Evolutionary conservation across 331 rosid species (phyloP).

Genomic region (Quercus tomentella): DNA sequence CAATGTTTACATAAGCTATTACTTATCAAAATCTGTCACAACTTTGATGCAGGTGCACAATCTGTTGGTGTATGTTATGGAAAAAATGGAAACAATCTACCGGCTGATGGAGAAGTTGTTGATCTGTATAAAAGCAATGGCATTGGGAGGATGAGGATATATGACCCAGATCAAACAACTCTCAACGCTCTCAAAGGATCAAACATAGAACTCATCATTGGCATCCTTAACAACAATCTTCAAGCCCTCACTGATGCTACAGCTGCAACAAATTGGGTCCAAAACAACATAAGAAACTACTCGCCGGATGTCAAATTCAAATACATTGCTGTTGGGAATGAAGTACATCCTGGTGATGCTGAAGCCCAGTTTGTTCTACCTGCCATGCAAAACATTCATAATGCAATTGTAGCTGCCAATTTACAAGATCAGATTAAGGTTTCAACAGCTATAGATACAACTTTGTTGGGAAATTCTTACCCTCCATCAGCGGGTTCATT

Average conservation of each 20-base stretch:
- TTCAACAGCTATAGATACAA: too few species aligned
- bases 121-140: too few species aligned
- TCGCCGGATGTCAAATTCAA: slow-evolving; percentile 12
- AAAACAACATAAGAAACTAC: slow-evolving; percentile 17
- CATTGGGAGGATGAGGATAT: slow-evolving; percentile 22
- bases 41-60: too few species aligned
- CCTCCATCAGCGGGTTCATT: too few species aligned
- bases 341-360: slow-evolving; percentile 2
- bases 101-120: too few species aligned
- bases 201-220: slow-evolving; percentile 53
- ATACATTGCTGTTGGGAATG: slow-evolving; percentile 16
- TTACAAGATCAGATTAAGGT: too few species aligned
- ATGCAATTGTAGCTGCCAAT: too few species aligned
- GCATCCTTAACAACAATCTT: slow-evolving; percentile 31
- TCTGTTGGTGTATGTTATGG: too few species aligned
- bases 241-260: slow-evolving; percentile 26
- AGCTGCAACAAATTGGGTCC: slow-evolving; percentile 49
- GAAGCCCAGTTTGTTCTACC: slow-evolving; percentile 7
- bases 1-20: too few species aligned
- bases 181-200: slow-evolving; percentile 55
- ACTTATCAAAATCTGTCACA: too few species aligned
- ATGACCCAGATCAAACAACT: slow-evolving; percentile 29
- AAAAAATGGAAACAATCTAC: too few species aligned
- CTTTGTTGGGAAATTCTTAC: too few species aligned
- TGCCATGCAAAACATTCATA: slow-evolving; percentile 23